Conservation (phyloP, 305 asterid species). For the Fraxinus albicans region DNA sequence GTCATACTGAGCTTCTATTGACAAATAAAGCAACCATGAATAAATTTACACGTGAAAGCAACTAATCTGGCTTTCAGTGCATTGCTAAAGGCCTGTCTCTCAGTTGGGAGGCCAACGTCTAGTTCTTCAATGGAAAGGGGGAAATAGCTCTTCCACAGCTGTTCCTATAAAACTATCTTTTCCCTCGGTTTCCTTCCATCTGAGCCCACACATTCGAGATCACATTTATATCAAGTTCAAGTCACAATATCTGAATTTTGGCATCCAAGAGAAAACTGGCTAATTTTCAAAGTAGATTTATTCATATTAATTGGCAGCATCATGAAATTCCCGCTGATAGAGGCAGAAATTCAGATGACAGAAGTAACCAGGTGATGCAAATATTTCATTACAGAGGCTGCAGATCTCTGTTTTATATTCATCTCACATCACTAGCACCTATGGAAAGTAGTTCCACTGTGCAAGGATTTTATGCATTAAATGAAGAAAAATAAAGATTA, state of each 20-base stretch:
- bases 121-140: not conserved
- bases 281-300: not conserved
- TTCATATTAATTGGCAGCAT: not conserved
- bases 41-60: not conserved
- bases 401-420: not conserved
- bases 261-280: not conserved
- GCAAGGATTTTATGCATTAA: not conserved
- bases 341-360: not conserved
- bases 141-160: not conserved
- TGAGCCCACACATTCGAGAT: not conserved
- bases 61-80: not conserved
- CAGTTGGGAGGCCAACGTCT: not conserved
- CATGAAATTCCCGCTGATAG: not conserved
- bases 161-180: not conserved
- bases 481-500: not conserved
- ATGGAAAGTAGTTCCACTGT: not conserved
- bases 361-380: not conserved
- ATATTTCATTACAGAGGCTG: not conserved
- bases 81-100: not conserved
- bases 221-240: not conserved
- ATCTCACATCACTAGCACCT: not conserved
- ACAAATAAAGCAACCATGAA: not conserved
- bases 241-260: not conserved
- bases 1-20: not conserved
- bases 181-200: not conserved